These are phyloP conservation scores for Oryza brachyantha DNA, from an alignment of 176 grass and related monocot species.

Conservation along the genomic window DNA sequence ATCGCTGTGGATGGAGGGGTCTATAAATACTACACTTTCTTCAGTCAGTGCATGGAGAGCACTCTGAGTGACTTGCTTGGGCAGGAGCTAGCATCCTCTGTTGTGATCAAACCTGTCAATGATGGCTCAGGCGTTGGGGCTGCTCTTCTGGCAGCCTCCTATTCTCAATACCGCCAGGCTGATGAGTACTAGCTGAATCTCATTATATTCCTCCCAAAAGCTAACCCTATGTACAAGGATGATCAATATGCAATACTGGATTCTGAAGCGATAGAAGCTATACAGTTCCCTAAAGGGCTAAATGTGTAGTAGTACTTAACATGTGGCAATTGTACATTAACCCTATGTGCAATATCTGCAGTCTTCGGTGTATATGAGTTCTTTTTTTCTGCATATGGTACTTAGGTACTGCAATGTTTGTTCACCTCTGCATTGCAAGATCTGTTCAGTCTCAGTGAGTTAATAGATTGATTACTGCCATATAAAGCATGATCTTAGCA, in stretches of 20 bases:
- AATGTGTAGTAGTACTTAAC: neutral
- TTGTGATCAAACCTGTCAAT: conserved; percentile 36
- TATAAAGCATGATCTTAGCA: neutral
- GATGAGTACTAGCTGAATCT: neutral
- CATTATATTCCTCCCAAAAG: too few species aligned
- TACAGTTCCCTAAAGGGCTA: too few species aligned
- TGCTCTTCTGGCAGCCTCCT: conserved; percentile 47
- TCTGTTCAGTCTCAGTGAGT: neutral
- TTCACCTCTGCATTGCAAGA: neutral
- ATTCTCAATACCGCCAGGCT: conserved; percentile 35
- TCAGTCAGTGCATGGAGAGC: conserved; percentile 38
- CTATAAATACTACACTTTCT: conserved; percentile 50
- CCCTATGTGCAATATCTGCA: neutral
- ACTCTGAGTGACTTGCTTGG: conserved; percentile 52
- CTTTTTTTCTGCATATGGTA: neutral
- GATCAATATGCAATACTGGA: too few species aligned
- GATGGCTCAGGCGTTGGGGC: conserved; percentile 56
- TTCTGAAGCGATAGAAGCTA: too few species aligned
- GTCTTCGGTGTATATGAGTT: neutral
- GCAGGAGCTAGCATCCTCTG: conserved; percentile 25
- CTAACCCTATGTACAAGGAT: neutral
- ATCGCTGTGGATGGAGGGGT: conserved; percentile 60
- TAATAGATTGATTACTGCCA: too few species aligned
- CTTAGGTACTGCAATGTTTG: neutral
- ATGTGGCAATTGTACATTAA: neutral